Base-by-base conservation (phyloP, 352 stramenopile species). In the Pythium monospermum region DNA sequence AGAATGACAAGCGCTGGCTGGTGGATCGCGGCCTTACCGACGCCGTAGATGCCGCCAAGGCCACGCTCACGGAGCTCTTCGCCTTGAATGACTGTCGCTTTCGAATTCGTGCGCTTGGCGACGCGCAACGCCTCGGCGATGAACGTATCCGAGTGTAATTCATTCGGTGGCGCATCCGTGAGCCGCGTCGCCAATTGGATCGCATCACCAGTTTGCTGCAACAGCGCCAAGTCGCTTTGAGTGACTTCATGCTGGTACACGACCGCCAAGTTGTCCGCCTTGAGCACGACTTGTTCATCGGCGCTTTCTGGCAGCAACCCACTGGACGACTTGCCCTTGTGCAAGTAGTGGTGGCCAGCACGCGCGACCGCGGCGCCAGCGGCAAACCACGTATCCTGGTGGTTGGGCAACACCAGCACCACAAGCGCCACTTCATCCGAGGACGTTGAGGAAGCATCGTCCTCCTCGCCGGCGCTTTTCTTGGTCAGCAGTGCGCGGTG, bases 1-100 rank as follows among this genome's bases (percentile, higher is more conserved):
- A 98, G 53, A 30, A 97, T 83, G 21, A 98, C 73, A 4, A 98
- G 69, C 31, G 91, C 85, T 2, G 95, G 93, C 42, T 87, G 80
- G 66, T 96, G 73, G 19, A 62, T 60, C 1, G 92, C 85, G 12
- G 85, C 92, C 67, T 97, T 96, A 22, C 94, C 91, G 19, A 98
- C 91, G 41, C 85, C 85, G 55, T 95, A 97, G 44, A 98, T 83
- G 8, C 93, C 94, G 33, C 94, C 92, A 49, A 98, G 96, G 23
- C 93, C 91, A 31, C 81, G 64, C 38, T 91, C 71, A 40, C 68
- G 68, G 36, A 99, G 74, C 52, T 97, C 87, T 36, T 97, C 76
- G 39, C 95, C 94, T 18, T 84, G 69, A 54, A 98, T 97, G 39
- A 98, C 81, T 33, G 67, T 73, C 19, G 69, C 64, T 50, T 73